A percentile compares a stretch with the other conserved stretches of the same genome.
Evolutionary conservation across 768 basidiomycete genomes (phyloP).

Genomic region (Melanogaster broomeanus): DNA sequence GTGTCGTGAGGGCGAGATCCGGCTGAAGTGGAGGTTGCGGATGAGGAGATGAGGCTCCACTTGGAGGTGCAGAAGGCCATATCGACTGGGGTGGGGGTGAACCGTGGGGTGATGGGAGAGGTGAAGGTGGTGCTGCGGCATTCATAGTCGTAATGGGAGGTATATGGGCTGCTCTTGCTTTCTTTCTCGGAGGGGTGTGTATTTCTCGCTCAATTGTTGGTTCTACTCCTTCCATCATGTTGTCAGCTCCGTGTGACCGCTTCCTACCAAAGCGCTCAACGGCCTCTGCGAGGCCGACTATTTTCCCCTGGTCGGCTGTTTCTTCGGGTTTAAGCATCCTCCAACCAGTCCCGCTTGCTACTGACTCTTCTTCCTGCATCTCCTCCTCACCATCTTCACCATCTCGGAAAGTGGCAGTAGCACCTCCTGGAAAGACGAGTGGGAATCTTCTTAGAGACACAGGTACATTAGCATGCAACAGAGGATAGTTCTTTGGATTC

Average conservation of each 20-base stretch:
- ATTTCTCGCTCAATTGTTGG: conserved; percentile 47
- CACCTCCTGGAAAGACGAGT: conserved; percentile 78
- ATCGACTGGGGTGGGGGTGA: conserved; percentile 75
- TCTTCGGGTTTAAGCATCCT: conserved; percentile 72
- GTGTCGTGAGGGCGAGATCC: conserved; percentile 77
- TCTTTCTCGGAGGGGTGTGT: conserved; percentile 69
- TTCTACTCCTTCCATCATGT: conserved; percentile 77
- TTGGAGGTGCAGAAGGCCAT: conserved; percentile 84
- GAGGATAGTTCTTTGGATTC: conserved; percentile 78
- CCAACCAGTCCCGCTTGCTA: conserved; percentile 71
- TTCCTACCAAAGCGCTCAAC: conserved; percentile 77
- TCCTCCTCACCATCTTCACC: conserved; percentile 63
- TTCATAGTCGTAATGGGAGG: conserved; percentile 66
- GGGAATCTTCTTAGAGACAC: conserved; percentile 72
- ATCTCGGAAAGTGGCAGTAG: conserved; percentile 78
- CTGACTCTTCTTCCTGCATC: conserved; percentile 72
- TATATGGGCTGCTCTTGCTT: conserved; percentile 61
- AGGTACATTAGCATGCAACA: conserved; percentile 76
- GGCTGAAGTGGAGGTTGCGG: conserved; percentile 76
- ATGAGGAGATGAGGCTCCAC: conserved; percentile 70
- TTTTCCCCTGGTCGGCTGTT: conserved; percentile 44
- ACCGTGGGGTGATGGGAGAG: conserved; percentile 82
- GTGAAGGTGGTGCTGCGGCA: conserved; percentile 80
- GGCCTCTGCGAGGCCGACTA: conserved; percentile 73
- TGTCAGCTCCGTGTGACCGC: conserved; percentile 53